phyloP scores from a whole-genome alignment of 2,329 filamentous ascomycete genomes.

The Coniochaeta prunicola region DNA sequence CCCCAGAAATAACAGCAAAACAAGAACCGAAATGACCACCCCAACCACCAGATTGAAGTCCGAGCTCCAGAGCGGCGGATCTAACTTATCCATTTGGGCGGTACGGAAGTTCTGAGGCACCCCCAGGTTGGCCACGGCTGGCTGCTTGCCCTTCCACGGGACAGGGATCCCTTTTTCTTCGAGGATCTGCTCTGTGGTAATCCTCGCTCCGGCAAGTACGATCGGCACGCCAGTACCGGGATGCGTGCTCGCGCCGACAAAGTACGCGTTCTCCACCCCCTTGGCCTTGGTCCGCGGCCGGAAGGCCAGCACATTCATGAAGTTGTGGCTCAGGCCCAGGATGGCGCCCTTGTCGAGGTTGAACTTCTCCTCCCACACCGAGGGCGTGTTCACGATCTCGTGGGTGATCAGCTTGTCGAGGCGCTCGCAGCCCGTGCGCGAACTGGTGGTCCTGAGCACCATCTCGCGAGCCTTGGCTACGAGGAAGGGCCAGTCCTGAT shows the following conservation, averaged over 20 bases:
- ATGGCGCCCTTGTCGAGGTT: conserved; percentile 72
- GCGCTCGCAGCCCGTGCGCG: conserved; percentile 50
- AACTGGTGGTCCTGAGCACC: conserved; percentile 52
- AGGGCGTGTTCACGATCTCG: conserved; percentile 60
- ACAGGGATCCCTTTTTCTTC: conserved; percentile 5
- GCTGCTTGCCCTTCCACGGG: conserved; percentile 3
- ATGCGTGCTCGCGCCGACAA: conserved; percentile 69
- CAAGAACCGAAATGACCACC: neutral
- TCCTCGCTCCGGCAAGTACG: conserved; percentile 60
- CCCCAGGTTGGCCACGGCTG: neutral
- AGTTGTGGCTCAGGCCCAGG: conserved; percentile 62
- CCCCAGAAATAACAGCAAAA: neutral
- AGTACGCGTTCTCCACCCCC: conserved; percentile 49
- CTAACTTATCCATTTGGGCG: neutral
- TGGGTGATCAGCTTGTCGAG: conserved; percentile 41
- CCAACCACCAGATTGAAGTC: neutral
- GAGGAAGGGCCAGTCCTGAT: conserved; percentile 56
- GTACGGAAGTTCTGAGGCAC: neutral
- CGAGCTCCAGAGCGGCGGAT: conserved; percentile 3
- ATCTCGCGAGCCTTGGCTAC: conserved; percentile 49
- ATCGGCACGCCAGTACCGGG: conserved; percentile 72
- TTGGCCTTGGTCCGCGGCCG: conserved; percentile 50
- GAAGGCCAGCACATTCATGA: conserved; percentile 67
- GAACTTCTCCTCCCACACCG: conserved; percentile 58
- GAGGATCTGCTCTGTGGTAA: conserved; percentile 35